Evolutionary conservation across 2,329 filamentous ascomycete species (phyloP).

Genomic region (Penicillium griseofulvum): DNA sequence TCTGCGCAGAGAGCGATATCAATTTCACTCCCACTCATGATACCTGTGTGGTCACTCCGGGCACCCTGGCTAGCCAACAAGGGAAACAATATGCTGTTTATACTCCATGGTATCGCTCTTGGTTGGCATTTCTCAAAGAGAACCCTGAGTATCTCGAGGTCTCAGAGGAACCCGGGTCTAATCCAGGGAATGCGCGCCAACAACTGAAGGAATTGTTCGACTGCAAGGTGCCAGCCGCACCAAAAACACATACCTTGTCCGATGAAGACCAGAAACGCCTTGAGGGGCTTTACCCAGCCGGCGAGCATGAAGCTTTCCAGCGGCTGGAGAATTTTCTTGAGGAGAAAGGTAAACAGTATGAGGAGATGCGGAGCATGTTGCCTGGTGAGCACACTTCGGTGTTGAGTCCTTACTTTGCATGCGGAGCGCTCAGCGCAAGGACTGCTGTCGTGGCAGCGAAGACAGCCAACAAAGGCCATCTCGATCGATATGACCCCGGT

Average conservation of each 20-base stretch:
- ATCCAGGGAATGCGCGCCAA: slow-evolving; percentile 50
- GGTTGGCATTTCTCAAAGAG: slow-evolving; percentile 69
- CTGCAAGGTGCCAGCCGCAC: slow-evolving; percentile 58
- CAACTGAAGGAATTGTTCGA: slow-evolving; percentile 60
- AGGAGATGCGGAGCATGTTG: slow-evolving; percentile 65
- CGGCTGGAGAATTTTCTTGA: slow-evolving; percentile 67
- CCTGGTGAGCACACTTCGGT: slow-evolving; percentile 62
- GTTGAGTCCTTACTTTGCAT: slow-evolving; percentile 70
- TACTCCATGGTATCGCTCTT: slow-evolving; percentile 74
- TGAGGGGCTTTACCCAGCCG: slow-evolving; percentile 66
- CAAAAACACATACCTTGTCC: slow-evolving; percentile 61
- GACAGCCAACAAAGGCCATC: slow-evolving; percentile 58
- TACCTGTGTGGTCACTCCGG: slow-evolving; percentile 77
- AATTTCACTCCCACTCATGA: slow-evolving; percentile 73
- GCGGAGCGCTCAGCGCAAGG: slow-evolving; percentile 65
- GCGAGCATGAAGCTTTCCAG: slow-evolving; percentile 67
- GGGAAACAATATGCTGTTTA: slow-evolving; percentile 85
- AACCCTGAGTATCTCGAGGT: slow-evolving; percentile 66
- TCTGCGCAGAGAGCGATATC: slow-evolving; percentile 62
- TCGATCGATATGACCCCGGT: slow-evolving; percentile 65
- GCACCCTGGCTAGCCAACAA: slow-evolving; percentile 61
- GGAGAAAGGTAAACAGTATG: slow-evolving; percentile 62
- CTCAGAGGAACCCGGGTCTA: slow-evolving; percentile 57
- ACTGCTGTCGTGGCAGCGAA: slow-evolving; percentile 65
- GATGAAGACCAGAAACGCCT: slow-evolving; percentile 60